Conservation (phyloP, 2,329 filamentous ascomycete species). For the Colletotrichum caudatum region DNA sequence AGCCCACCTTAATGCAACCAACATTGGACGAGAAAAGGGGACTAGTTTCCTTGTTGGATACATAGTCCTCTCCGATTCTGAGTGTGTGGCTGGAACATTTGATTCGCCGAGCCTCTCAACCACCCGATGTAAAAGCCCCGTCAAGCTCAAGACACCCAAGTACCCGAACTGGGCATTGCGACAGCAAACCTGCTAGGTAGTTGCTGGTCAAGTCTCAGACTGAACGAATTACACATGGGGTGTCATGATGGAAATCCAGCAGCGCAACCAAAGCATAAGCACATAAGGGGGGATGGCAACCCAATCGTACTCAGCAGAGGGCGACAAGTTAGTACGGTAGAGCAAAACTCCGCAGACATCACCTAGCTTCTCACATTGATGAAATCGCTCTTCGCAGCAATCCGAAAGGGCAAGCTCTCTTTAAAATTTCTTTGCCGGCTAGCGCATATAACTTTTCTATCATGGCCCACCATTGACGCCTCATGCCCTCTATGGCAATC, state of each 20-base stretch:
- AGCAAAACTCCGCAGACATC: background rate
- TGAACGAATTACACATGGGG: background rate
- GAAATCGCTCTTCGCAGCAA: background rate
- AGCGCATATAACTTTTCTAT: background rate
- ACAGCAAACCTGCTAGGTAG: background rate
- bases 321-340: background rate
- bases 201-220: background rate
- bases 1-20: constrained; percentile 5
- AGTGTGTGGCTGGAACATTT: constrained; percentile 1
- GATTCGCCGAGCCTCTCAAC: background rate
- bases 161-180: background rate
- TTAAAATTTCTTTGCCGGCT: background rate
- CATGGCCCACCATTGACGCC: background rate
- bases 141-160: background rate
- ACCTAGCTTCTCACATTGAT: background rate
- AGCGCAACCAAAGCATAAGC: background rate
- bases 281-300: background rate
- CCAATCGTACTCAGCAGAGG: background rate
- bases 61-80: background rate
- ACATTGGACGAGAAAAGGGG: background rate
- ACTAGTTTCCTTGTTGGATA: background rate
- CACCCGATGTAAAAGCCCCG: background rate
- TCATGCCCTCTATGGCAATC: constrained; percentile 4
- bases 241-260: background rate
- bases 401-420: background rate